phyloP scores from a whole-genome alignment of 2,329 filamentous ascomycete species.

The Neofusicoccum laricinum region DNA sequence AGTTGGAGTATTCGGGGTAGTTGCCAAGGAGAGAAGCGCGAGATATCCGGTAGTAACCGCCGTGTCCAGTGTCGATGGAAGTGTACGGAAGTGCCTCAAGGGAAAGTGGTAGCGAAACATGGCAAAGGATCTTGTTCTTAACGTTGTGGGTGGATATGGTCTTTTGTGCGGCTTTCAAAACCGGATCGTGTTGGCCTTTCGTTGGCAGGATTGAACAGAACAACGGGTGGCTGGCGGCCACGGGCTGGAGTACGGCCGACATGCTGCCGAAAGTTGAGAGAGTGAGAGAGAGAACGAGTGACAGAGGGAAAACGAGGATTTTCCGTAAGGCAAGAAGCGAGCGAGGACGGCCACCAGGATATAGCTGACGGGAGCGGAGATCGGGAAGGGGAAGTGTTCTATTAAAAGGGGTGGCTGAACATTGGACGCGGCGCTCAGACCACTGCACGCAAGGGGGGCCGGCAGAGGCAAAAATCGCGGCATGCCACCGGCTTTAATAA shows the following conservation, averaged over 20 bases:
- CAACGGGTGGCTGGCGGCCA: neutral
- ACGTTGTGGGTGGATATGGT: neutral
- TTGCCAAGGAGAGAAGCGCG: conserved; percentile 4
- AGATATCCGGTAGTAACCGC: conserved; percentile 11
- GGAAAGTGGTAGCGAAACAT: neutral
- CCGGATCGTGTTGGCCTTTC: neutral
- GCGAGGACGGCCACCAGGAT: conserved; percentile 4
- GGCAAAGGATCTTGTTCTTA: neutral
- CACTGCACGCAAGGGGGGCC: neutral
- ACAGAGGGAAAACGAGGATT: neutral
- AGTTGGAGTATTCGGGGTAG: conserved; percentile 4
- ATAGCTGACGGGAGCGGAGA: neutral
- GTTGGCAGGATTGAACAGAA: neutral
- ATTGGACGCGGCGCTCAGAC: neutral
- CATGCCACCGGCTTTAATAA: neutral
- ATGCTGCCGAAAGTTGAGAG: neutral
- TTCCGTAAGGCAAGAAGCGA: neutral
- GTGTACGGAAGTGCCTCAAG: conserved; percentile 2
- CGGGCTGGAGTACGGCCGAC: neutral
- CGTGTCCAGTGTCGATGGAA: neutral
- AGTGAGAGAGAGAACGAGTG: neutral
- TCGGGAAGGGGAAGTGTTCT: conserved; percentile 2
- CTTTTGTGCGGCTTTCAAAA: neutral
- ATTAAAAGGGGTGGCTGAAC: conserved; percentile 6
- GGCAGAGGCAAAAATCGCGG: neutral